phyloP scores from a whole-genome alignment of 768 basidiomycete genomes.

The Leccinum pellstonianum region DNA sequence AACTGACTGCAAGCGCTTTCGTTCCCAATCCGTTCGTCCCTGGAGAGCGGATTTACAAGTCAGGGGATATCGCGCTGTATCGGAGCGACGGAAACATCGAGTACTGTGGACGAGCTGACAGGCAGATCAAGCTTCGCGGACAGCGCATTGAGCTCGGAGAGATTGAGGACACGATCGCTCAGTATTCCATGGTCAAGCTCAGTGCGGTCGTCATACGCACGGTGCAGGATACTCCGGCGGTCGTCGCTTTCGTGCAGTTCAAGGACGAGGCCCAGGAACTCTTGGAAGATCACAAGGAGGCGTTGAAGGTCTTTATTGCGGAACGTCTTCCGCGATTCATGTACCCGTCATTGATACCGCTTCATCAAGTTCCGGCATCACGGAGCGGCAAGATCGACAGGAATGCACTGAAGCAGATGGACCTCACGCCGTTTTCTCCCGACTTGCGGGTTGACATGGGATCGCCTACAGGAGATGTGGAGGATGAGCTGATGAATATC shows the following conservation, averaged over 20 bases:
- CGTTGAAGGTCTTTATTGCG: conserved; percentile 25
- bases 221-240: conserved; percentile 29
- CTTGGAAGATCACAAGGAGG: conserved; percentile 22
- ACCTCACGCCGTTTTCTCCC: conserved; percentile 21
- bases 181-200: conserved; percentile 21
- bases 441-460: conserved; percentile 27
- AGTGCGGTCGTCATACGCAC: conserved; percentile 27
- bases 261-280: conserved; percentile 10
- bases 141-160: conserved; percentile 35
- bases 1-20: conserved; percentile 30
- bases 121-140: conserved; percentile 35
- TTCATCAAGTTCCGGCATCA: conserved; percentile 24
- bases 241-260: conserved; percentile 32
- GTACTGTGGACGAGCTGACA: conserved; percentile 34
- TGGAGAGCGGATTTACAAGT: conserved; percentile 32
- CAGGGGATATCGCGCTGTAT: conserved; percentile 32
- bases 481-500: conserved; percentile 25
- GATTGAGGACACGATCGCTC: conserved; percentile 32
- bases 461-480: conserved; percentile 26
- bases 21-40: conserved; percentile 30
- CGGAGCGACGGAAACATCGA: conserved; percentile 28
- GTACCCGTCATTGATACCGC: conserved; percentile 31
- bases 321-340: conserved; percentile 34
- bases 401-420: conserved; percentile 28
- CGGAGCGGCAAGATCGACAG: conserved; percentile 31